A percentile compares a stretch with the other conserved stretches of the same genome.
phyloP scores from a whole-genome alignment of 306 rosid genomes.

The Pyrus communis region DNA sequence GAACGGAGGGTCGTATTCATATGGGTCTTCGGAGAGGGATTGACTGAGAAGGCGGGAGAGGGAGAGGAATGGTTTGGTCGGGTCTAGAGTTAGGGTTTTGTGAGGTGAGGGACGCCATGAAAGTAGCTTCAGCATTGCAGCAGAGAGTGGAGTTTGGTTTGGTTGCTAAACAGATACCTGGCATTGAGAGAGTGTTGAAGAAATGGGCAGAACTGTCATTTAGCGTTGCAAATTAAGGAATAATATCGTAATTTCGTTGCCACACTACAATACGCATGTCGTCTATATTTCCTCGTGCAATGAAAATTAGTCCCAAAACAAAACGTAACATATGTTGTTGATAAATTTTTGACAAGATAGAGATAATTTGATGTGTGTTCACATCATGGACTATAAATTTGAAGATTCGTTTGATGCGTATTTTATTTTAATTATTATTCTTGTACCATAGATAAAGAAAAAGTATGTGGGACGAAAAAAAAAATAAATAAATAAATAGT shows the following conservation, averaged over 20 bases:
- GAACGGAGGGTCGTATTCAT: conserved; percentile 70
- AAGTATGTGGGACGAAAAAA: too few relatives aligned
- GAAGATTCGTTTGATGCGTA: too few relatives aligned
- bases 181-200: neutral
- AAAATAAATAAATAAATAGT: rapidly evolving
- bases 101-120: conserved; percentile 12
- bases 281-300: too few relatives aligned
- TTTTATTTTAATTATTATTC: too few relatives aligned
- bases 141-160: neutral
- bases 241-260: neutral
- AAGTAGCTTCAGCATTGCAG: conserved; percentile 23
- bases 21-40: conserved; percentile 4
- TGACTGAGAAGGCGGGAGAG: conserved; percentile 21
- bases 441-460: too few relatives aligned
- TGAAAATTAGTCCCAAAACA: too few relatives aligned
- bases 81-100: neutral
- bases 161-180: too few relatives aligned
- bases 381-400: too few relatives aligned
- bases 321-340: too few relatives aligned
- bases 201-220: neutral
- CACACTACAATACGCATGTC: neutral
- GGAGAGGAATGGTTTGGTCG: neutral
- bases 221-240: neutral
- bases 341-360: too few relatives aligned
- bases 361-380: too few relatives aligned